Evolutionary conservation across 1,284 basidiomycete species (phyloP), one percentile per base, ranked within the genome.

Genomic region (Trichosporon ovoides): DNA sequence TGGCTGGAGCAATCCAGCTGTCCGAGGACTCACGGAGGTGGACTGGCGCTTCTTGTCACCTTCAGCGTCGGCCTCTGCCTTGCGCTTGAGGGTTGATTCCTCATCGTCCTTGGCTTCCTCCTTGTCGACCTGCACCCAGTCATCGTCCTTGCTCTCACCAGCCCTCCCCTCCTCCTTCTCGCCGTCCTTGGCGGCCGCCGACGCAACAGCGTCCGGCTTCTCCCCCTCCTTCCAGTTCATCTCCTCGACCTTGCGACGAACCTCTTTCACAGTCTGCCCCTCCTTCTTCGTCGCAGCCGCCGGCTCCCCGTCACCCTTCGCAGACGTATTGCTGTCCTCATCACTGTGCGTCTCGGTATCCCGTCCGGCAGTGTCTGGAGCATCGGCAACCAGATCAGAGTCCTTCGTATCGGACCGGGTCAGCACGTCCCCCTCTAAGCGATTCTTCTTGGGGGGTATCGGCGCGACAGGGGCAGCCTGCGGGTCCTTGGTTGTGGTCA

Each of bases 371-470:
- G 48, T 50, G 37, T 57, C 50, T 9, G n/a, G n/a, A n/a, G n/a
- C n/a, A n/a, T n/a, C n/a, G n/a, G 55, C 33, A 14, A 35, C 53
- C 28, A 48, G 43, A n/a, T 57, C 51, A 35, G 40, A 33, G 11
- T 55, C 34, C 12, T 38, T 48, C 43, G 43, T 48, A 14, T 48
- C 43, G 28, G 43, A 48, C 6, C 43, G 43, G 22, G 43, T 48
- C 43, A 48, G 43, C 43, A 48, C 52, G 31, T 61, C 57, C 40
- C 53, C 35, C 40, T 61, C 71, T 16, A 71, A 52, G 16, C 74
- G 66, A 61, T 77, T 74, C 69, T 75, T 75, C 67, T 77, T 77
- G n/a, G 68, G 55, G 33, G 66, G 65, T 33, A 70, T 60, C n/a
- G 66, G 53, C 2, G 59, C 37, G 19, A 55, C 36, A 40, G 55